Conservation (phyloP, 768 basidiomycete species). For the Heimioporus sp. region DNA sequence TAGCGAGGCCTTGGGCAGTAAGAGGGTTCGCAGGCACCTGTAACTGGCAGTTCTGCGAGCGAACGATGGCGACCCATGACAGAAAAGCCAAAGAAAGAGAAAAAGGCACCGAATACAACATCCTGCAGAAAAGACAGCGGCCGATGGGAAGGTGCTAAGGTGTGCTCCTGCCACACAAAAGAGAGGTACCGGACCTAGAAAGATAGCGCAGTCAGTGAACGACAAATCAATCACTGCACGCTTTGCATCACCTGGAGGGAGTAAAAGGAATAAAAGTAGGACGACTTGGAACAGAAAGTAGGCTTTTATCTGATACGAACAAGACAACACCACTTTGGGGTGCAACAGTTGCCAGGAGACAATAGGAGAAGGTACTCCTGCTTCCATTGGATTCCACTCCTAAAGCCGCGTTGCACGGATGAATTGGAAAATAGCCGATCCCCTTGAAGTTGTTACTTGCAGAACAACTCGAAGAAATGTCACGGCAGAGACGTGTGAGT, state of each 20-base stretch:
- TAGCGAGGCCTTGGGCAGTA: constrained; percentile 26
- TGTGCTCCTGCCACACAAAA: constrained; percentile 19
- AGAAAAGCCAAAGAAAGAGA: constrained; percentile 15
- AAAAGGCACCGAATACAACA: constrained; percentile 6
- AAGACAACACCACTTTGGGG: neutral
- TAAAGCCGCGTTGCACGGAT: neutral
- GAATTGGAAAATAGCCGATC: neutral
- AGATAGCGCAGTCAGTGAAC: neutral
- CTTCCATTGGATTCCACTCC: neutral
- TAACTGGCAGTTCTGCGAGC: constrained; percentile 23
- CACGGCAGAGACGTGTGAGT: too few species aligned
- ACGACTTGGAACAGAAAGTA: neutral
- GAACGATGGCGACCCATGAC: constrained; percentile 9
- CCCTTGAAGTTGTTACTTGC: too few species aligned
- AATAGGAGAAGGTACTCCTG: neutral
- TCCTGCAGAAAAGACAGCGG: constrained; percentile 2
- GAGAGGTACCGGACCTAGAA: constrained; percentile 23
- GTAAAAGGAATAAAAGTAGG: neutral
- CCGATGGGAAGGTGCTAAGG: constrained; percentile 2
- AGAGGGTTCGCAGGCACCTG: constrained; percentile 21
- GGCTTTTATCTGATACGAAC: constrained; percentile 11
- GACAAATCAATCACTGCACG: neutral
- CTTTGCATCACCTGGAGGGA: constrained; percentile 7
- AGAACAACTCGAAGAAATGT: too few species aligned
- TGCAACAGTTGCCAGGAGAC: constrained; percentile 14